These are phyloP conservation scores for Ensete ventricosum DNA, from an alignment of 176 grass and related monocot species.

Conservation along the genomic window DNA sequence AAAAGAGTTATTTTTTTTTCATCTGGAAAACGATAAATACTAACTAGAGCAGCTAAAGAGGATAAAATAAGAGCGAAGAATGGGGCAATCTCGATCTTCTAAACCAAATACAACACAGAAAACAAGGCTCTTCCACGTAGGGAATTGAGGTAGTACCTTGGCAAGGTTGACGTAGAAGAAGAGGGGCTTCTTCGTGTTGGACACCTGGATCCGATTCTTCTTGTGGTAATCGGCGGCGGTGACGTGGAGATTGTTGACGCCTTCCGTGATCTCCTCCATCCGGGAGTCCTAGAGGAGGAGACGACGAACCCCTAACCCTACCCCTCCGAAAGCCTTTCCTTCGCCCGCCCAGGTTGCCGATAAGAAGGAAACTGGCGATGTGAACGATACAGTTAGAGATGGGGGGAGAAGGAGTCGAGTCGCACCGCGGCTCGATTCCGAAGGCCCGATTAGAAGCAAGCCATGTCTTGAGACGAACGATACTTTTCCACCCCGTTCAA, in stretches of 20 bases:
- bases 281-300: neutral
- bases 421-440: no score
- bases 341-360: neutral
- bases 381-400: no score
- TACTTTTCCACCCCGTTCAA: no score
- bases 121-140: neutral
- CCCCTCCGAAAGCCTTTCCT: neutral
- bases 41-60: neutral
- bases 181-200: constrained; percentile 91
- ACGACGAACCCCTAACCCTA: neutral
- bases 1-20: no score
- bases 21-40: neutral
- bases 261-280: constrained; percentile 1
- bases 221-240: constrained; percentile 20
- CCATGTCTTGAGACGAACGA: no score
- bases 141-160: constrained; percentile 36
- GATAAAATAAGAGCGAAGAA: neutral
- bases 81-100: neutral
- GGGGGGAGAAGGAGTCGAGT: no score
- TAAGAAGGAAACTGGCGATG: no score
- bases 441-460: no score
- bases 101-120: neutral
- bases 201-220: constrained; percentile 93
- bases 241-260: neutral
- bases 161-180: constrained; percentile 94